Percentiles rank a stretch among this genome's conserved stretches.
Evolutionary conservation across 2,329 filamentous ascomycete genomes (phyloP).

Genomic region (Fusarium hainanense): DNA sequence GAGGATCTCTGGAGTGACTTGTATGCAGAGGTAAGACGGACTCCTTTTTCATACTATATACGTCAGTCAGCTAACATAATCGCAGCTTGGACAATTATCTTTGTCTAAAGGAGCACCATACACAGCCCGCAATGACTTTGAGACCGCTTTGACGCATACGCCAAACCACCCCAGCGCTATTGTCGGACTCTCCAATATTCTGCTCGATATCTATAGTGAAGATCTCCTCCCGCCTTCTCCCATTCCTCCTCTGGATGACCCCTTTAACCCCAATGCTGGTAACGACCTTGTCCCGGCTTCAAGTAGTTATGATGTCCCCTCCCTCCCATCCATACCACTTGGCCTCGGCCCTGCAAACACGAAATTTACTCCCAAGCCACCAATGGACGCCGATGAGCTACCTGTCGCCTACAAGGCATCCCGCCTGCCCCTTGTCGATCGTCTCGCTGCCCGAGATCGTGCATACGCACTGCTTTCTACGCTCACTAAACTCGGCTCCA

Average conservation of each 20-base stretch:
- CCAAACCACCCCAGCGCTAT: constrained; percentile 84
- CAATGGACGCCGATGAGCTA: constrained; percentile 55
- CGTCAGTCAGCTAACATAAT: constrained; percentile 40
- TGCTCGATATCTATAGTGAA: constrained; percentile 86
- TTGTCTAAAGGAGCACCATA: constrained; percentile 71
- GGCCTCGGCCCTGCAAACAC: constrained; percentile 55
- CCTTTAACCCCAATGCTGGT: constrained; percentile 1
- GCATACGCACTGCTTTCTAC: constrained; percentile 85
- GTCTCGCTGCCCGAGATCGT: constrained; percentile 88
- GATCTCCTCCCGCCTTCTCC: constrained; percentile 70
- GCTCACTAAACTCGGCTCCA: constrained; percentile 84
- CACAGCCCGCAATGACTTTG: constrained; percentile 80
- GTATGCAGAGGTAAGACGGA: constrained; percentile 75
- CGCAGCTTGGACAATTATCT: constrained; percentile 74
- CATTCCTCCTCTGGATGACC: constrained; percentile 57
- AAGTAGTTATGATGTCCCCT: constrained; percentile 16
- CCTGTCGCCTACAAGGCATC: constrained; percentile 66
- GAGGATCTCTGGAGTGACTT: constrained; percentile 89
- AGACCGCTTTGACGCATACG: constrained; percentile 81
- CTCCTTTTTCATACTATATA: not conserved
- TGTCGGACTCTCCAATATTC: constrained; percentile 83
- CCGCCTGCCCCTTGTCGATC: constrained; percentile 78
- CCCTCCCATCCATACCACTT: constrained; percentile 59
- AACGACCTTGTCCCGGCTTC: constrained; percentile 7
- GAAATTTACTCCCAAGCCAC: constrained; percentile 19